These are phyloP conservation scores for Neodidymelliopsis sp. DNA, from an alignment of 2,329 filamentous ascomycete genomes.

Conservation along the genomic window DNA sequence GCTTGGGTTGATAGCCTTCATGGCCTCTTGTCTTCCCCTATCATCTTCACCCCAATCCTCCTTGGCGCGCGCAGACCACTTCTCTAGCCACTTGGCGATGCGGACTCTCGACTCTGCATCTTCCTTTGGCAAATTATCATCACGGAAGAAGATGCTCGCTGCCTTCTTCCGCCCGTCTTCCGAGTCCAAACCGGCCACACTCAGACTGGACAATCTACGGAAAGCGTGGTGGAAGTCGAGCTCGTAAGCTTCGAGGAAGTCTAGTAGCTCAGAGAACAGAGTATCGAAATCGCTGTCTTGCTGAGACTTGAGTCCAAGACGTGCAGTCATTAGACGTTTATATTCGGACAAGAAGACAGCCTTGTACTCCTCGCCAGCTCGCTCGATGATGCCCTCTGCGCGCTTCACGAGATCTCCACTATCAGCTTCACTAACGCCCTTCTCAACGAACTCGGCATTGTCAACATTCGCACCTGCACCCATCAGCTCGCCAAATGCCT, in stretches of 20 bases:
- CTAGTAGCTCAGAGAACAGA: slow-evolving; percentile 82
- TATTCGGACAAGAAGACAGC: slow-evolving; percentile 88
- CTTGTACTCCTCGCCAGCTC: slow-evolving; percentile 86
- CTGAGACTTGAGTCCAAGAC: slow-evolving; percentile 76
- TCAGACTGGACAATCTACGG: slow-evolving; percentile 74
- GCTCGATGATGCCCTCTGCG: slow-evolving; percentile 83
- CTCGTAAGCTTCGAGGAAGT: slow-evolving; percentile 80
- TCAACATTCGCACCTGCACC: slow-evolving; percentile 79
- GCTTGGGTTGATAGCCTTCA: slow-evolving; percentile 90
- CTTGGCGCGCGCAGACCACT: slow-evolving; percentile 73
- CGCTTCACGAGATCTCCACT: slow-evolving; percentile 75
- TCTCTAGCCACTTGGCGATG: slow-evolving; percentile 81
- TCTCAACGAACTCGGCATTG: slow-evolving; percentile 70
- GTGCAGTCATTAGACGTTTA: slow-evolving; percentile 79
- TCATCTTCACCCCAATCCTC: slow-evolving; percentile 76
- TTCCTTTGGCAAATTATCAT: slow-evolving; percentile 62
- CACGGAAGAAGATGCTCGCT: slow-evolving; percentile 80
- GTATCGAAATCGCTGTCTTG: slow-evolving; percentile 79
- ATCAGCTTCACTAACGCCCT: slow-evolving; percentile 75
- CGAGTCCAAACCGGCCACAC: slow-evolving; percentile 68
- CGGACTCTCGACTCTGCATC: slow-evolving; percentile 71
- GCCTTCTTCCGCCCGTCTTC: slow-evolving; percentile 68
- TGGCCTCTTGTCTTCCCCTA: slow-evolving; percentile 68
- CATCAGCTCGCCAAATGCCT: slow-evolving; percentile 86
- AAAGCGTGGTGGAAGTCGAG: slow-evolving; percentile 97